Evolutionary conservation across 441 rosid species (phyloP).

Genomic region (Daphne laureola): DNA sequence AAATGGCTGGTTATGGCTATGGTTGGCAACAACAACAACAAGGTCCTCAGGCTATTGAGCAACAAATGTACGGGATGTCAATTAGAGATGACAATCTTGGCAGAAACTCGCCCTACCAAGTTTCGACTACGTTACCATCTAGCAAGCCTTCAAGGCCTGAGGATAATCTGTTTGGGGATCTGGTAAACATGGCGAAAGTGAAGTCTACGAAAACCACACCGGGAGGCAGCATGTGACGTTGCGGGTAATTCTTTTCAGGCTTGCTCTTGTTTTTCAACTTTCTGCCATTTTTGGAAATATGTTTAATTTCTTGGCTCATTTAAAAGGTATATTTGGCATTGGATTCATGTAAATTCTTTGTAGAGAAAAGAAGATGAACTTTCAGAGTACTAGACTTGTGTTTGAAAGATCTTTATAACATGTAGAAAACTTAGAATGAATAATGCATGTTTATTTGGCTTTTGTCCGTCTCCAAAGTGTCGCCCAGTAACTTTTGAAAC

Average conservation of each 20-base stretch:
- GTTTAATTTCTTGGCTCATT: conserved; percentile 19
- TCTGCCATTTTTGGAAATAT: conserved; percentile 11
- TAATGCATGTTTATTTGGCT: too few species aligned
- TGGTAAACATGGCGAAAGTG: conserved; percentile 83
- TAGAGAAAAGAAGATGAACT: conserved; percentile 24
- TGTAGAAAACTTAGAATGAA: too few species aligned
- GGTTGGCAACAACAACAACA: conserved; percentile 48
- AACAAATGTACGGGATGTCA: conserved; percentile 71
- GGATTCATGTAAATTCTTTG: conserved; percentile 43
- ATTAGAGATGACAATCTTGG: conserved; percentile 49
- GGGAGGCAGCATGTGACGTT: conserved; percentile 73
- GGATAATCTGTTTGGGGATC: conserved; percentile 95
- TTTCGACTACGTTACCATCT: conserved; percentile 48
- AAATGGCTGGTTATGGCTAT: conserved; percentile 66
- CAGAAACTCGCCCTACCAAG: conserved; percentile 46
- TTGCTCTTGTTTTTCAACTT: conserved; percentile 7
- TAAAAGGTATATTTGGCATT: conserved; percentile 28
- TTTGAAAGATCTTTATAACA: too few species aligned
- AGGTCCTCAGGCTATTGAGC: conserved; percentile 52
- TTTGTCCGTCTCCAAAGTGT: too few species aligned
- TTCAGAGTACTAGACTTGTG: too few species aligned
- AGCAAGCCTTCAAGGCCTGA: conserved; percentile 69
- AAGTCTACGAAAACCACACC: conserved; percentile 59
- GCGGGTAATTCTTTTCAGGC: conserved; percentile 14
- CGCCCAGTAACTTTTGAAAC: too few species aligned